These are phyloP conservation scores for Tolypocladium capitatum DNA, from an alignment of 2,329 filamentous ascomycete genomes.

Conservation along the genomic window DNA sequence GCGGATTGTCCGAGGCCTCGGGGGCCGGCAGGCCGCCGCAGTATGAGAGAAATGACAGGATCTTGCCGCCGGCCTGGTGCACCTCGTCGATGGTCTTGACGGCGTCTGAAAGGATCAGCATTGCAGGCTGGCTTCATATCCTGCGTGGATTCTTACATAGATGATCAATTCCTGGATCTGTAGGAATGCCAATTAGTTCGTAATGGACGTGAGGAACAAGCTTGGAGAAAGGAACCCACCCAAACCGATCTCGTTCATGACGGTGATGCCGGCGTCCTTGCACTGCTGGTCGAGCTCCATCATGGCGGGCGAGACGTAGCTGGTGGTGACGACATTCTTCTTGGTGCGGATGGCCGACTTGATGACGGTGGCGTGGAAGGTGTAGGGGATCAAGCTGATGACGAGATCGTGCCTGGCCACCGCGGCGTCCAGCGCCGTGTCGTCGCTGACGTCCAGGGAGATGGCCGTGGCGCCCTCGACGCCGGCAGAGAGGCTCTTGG, in stretches of 20 bases:
- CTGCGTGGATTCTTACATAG: slow-evolving; percentile 19
- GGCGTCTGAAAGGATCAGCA: slow-evolving; percentile 43
- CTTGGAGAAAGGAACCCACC: background rate
- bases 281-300: slow-evolving; percentile 67
- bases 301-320: slow-evolving; percentile 88
- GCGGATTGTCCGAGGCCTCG: slow-evolving; percentile 72
- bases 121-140: background rate
- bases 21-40: slow-evolving; percentile 66
- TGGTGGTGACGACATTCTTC: slow-evolving; percentile 94
- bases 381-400: slow-evolving; percentile 82
- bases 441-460: slow-evolving; percentile 72
- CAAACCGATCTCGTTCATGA: slow-evolving; percentile 92
- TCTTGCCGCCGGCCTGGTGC: slow-evolving; percentile 77
- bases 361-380: slow-evolving; percentile 77
- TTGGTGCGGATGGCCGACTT: slow-evolving; percentile 85
- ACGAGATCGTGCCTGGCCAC: slow-evolving; percentile 69
- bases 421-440: slow-evolving; percentile 63
- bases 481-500: slow-evolving; percentile 60
- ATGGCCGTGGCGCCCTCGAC: slow-evolving; percentile 63
- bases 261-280: slow-evolving; percentile 87
- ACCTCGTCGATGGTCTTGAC: slow-evolving; percentile 80
- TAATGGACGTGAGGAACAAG: background rate
- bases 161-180: slow-evolving; percentile 59
- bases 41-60: slow-evolving; percentile 68
- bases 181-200: too few relatives aligned